Base-by-base conservation (phyloP, 2,329 filamentous ascomycete species). In the Neopestalotiopsis sp. region DNA sequence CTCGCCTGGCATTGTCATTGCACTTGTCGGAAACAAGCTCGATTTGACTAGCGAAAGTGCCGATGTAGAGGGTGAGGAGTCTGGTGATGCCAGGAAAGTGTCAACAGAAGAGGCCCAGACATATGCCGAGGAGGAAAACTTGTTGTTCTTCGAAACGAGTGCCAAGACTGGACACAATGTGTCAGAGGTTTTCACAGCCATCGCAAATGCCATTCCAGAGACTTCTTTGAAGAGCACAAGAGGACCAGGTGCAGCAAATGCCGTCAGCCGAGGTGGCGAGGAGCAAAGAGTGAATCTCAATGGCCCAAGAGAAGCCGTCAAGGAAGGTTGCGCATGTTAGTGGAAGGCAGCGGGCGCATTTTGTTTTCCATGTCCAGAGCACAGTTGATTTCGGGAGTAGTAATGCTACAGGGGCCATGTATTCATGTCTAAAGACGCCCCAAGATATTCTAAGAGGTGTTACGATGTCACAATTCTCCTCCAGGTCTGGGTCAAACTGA, bases 141-240 rank as follows among this genome's bases (percentile, higher is more conserved):
- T 99, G 73, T 82, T 99, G 72, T 99, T 99, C 85, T 98, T 98
- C 80, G 96, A 99, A 86, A 99, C 96, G 17, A 97, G 94, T 79
- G 96, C 96, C 62, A 99, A 99, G 90, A 96, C 94, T 4, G 96
- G 96, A 32, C 89, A 92, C 78, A 98, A 98, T 80, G 96, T 99
- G 52, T 90, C 92, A 66, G 95, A 98, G 75, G 96, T 99, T 40
- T 99, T 99, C 79, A 98, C 95, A 60, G 96, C 96, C 40, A 99
- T 99, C 79, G 96, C 96, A 70, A 98, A 98, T 79, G 94, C 95
- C 56, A 99, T 99, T 76, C 96, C 96, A 1, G 96, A 99, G 86
- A 97, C 94, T 66, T 97, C 94, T 71, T 84, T 98, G 80, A 98
- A 98, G 89, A 95, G 92, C 65, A 89, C 93, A 42, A 89, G 94